Evolutionary conservation across 2,329 filamentous ascomycete genomes (phyloP).

Genomic region (Westerdykella sp.): DNA sequence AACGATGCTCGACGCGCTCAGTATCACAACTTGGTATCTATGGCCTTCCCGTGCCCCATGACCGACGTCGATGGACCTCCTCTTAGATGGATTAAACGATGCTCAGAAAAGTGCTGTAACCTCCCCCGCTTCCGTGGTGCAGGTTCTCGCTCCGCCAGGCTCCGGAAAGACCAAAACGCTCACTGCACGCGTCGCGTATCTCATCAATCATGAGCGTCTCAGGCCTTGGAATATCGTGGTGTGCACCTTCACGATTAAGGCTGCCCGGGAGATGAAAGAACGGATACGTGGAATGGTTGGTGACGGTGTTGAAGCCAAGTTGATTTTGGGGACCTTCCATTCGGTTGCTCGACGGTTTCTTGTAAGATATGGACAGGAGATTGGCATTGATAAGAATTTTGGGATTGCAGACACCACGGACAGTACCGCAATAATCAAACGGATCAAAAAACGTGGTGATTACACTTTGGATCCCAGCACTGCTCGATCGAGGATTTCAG

Average conservation of each 20-base stretch:
- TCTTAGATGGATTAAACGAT: constrained; percentile 58
- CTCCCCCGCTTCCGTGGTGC: constrained; percentile 53
- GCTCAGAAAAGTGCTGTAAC: constrained; percentile 61
- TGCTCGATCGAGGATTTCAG: constrained; percentile 69
- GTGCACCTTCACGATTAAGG: constrained; percentile 95
- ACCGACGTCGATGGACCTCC: constrained; percentile 42
- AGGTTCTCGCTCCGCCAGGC: constrained; percentile 58
- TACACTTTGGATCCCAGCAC: constrained; percentile 62
- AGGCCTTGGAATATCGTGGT: constrained; percentile 85
- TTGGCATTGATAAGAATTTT: constrained; percentile 77
- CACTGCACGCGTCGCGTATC: constrained; percentile 84
- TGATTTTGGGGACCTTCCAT: constrained; percentile 91
- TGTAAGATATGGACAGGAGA: constrained; percentile 72
- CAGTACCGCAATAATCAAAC: constrained; percentile 68
- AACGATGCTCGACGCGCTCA: neutral
- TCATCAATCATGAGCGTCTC: constrained; percentile 65
- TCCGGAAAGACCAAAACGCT: constrained; percentile 93
- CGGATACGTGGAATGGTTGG: constrained; percentile 79
- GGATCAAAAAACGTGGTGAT: constrained; percentile 71
- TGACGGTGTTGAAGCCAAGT: constrained; percentile 63
- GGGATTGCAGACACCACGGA: constrained; percentile 84
- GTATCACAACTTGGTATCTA: neutral
- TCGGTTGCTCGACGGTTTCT: constrained; percentile 85
- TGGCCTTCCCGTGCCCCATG: constrained; percentile 1
- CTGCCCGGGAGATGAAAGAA: constrained; percentile 87